phyloP scores from a whole-genome alignment of 2,329 filamentous ascomycete genomes.

The Colletotrichum tropicicola region DNA sequence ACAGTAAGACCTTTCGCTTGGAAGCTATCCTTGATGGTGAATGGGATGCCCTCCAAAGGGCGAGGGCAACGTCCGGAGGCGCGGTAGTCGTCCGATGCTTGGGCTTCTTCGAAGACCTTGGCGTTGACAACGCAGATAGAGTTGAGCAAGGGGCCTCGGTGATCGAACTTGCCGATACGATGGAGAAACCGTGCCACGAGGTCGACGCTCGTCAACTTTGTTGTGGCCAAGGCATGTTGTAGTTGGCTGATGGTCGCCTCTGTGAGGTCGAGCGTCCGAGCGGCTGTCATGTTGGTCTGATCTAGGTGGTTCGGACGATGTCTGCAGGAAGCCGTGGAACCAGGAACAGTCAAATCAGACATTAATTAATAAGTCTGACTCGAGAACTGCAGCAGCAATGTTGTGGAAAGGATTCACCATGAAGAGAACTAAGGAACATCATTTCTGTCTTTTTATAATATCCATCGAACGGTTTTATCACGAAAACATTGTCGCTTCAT shows the following conservation, averaged over 20 bases:
- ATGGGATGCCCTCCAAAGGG: conserved; percentile 63
- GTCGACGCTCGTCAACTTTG: conserved; percentile 36
- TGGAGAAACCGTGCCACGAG: conserved; percentile 37
- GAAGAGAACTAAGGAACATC: too few species aligned
- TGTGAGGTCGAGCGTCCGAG: conserved; percentile 31
- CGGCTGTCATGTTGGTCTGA: background rate
- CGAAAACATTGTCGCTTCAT: background rate
- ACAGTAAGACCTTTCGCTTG: conserved; percentile 62
- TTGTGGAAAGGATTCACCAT: too few species aligned
- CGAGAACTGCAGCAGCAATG: too few species aligned
- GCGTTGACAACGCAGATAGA: conserved; percentile 38
- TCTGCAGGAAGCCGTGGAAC: too few species aligned
- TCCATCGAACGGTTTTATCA: background rate
- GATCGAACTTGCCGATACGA: conserved; percentile 38
- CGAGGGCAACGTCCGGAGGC: conserved; percentile 27
- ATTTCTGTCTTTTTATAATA: background rate
- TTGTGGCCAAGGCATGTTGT: conserved; percentile 30
- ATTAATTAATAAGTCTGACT: too few species aligned
- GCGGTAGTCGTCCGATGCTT: conserved; percentile 38
- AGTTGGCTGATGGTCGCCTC: conserved; percentile 37
- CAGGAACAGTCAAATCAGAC: too few species aligned
- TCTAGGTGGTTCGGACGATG: too few species aligned
- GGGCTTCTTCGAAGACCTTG: conserved; percentile 37
- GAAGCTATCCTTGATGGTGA: conserved; percentile 66
- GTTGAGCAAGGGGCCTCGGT: conserved; percentile 35